Evolutionary conservation across 345 rosid species (phyloP).

Genomic region (Gynandropsis gynandra): DNA sequence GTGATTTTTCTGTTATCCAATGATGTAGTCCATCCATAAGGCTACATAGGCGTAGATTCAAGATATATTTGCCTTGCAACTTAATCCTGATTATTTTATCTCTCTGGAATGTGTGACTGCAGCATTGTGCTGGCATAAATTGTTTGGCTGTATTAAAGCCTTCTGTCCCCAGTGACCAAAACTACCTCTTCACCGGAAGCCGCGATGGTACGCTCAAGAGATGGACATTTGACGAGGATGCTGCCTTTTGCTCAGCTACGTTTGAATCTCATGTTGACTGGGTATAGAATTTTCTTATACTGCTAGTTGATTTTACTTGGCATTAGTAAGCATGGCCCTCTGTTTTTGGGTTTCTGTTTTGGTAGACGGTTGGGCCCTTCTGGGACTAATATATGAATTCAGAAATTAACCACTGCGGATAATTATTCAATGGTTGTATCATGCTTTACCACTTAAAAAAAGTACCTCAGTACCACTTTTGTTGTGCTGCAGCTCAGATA

Average conservation of each 20-base stretch:
- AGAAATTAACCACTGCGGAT: no score
- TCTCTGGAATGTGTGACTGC: constrained; percentile 32
- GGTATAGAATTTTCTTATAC: constrained; percentile 39
- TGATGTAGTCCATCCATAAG: neutral
- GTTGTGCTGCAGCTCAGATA: neutral
- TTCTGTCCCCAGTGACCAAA: constrained; percentile 39
- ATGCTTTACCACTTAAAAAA: neutral
- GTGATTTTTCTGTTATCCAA: neutral
- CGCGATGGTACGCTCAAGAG: constrained; percentile 98
- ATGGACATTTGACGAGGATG: constrained; percentile 68
- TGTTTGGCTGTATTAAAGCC: constrained; percentile 70
- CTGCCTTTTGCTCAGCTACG: constrained; percentile 79
- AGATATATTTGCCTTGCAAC: constrained; percentile 1
- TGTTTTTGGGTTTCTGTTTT: constrained; percentile 8
- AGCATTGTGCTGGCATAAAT: constrained; percentile 98
- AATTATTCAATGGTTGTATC: neutral
- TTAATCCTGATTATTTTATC: constrained; percentile 19
- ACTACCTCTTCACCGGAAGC: constrained; percentile 88
- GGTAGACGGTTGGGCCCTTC: neutral
- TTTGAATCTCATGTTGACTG: constrained; percentile 99
- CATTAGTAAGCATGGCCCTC: constrained; percentile 1
- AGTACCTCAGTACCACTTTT: neutral
- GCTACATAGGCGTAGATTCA: neutral
- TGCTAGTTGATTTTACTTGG: constrained; percentile 14
- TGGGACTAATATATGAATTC: no score